Percentiles rank a stretch among this genome's conserved stretches.
Evolutionary conservation across 1,284 basidiomycete genomes (phyloP).

Genomic region (Fomitopsis betulina): DNA sequence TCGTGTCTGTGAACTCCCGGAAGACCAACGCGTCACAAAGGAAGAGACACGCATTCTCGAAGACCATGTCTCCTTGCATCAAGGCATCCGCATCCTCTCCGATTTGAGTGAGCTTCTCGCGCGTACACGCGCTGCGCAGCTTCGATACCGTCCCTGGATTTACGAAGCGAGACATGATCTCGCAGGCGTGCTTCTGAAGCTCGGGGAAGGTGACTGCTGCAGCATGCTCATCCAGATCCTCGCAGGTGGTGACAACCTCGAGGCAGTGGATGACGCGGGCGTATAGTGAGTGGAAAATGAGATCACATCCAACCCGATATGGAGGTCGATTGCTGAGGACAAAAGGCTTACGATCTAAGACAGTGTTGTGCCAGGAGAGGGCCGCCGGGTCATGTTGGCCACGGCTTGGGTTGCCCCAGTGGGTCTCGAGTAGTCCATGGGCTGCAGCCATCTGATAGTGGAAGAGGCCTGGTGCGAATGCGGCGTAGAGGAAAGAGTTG

Average conservation of each 20-base stretch:
- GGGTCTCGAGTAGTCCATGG: slow-evolving; percentile 26
- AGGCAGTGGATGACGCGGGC: slow-evolving; percentile 33
- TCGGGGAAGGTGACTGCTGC: background rate
- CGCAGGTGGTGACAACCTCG: slow-evolving; percentile 20
- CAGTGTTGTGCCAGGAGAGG: slow-evolving; percentile 30
- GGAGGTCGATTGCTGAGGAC: slow-evolving; percentile 27
- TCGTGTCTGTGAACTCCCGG: slow-evolving; percentile 30
- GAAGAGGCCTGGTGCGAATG: slow-evolving; percentile 33
- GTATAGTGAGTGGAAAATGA: slow-evolving; percentile 32
- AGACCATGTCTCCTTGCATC: slow-evolving; percentile 7
- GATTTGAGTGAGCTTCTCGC: too few species aligned
- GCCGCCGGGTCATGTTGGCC: slow-evolving; percentile 25
- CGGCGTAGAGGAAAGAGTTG: slow-evolving; percentile 22
- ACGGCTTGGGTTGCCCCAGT: slow-evolving; percentile 18
- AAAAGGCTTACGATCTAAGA: slow-evolving; percentile 28
- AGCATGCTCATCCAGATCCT: slow-evolving; percentile 20
- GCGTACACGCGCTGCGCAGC: background rate
- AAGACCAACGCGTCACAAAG: slow-evolving; percentile 28
- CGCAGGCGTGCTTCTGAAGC: background rate
- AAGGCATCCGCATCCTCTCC: too few species aligned
- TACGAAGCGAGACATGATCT: background rate
- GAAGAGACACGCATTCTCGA: slow-evolving; percentile 32
- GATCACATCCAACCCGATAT: slow-evolving; percentile 31
- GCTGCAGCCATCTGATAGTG: slow-evolving; percentile 34
- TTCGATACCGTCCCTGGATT: background rate